These are phyloP conservation scores for Dispira simplex DNA, from an alignment of 192 early-diverging fungal species.

Conservation along the genomic window DNA sequence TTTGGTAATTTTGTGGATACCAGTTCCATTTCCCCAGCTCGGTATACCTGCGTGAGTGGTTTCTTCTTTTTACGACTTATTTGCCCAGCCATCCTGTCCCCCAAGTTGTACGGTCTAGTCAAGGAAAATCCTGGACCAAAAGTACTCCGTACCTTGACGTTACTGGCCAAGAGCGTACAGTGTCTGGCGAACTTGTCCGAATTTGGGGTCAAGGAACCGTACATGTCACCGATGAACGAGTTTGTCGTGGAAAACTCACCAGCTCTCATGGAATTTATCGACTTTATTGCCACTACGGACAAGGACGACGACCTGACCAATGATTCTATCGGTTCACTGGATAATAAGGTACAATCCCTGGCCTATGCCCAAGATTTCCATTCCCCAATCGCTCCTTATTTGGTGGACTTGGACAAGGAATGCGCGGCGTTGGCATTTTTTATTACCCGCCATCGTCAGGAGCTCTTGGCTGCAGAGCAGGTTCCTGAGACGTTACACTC, in stretches of 20 bases:
- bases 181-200: constrained; percentile 48
- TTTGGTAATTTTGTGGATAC: constrained; percentile 1
- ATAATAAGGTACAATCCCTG: background rate
- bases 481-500: background rate
- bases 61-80: constrained; percentile 56
- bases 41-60: constrained; percentile 36
- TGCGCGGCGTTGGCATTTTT: background rate
- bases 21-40: constrained; percentile 11
- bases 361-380: background rate
- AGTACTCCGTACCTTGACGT: constrained; percentile 41
- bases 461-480: background rate
- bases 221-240: constrained; percentile 47
- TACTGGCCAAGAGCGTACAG: constrained; percentile 60
- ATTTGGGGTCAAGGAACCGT: constrained; percentile 44
- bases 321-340: background rate
- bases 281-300: constrained; percentile 24
- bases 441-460: background rate
- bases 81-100: constrained; percentile 56
- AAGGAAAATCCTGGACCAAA: constrained; percentile 31
- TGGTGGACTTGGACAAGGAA: constrained; percentile 9
- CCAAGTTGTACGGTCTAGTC: constrained; percentile 56
- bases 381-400: background rate
- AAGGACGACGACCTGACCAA: background rate
- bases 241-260: constrained; percentile 43
- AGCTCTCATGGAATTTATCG: constrained; percentile 41